Evolutionary conservation across 1,139 yeast genomes (phyloP).

Genomic region (Pichia sp.): DNA sequence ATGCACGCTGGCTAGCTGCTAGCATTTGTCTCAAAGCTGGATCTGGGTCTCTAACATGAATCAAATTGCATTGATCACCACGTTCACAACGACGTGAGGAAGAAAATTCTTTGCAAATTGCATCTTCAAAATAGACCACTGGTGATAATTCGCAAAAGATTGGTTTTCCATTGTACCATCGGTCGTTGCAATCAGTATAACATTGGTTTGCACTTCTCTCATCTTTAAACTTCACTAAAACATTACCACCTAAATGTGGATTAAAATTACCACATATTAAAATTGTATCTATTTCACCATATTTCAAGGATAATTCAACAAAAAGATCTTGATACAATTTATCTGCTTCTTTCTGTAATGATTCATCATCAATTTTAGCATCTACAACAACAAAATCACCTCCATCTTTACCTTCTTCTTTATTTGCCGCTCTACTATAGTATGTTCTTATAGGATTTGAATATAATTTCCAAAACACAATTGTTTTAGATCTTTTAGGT

Average conservation of each 20-base stretch:
- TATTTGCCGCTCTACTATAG: slow-evolving; percentile 3
- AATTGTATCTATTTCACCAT: slow-evolving; percentile 59
- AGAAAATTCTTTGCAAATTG: slow-evolving; percentile 48
- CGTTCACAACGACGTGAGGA: slow-evolving; percentile 46
- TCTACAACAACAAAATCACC: slow-evolving; percentile 10
- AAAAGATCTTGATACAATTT: slow-evolving; percentile 70
- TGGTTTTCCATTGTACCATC: slow-evolving; percentile 82
- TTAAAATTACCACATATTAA: slow-evolving; percentile 81
- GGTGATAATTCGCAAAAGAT: slow-evolving; percentile 79
- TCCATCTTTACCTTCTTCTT: slow-evolving; percentile 4
- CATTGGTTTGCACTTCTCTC: slow-evolving; percentile 59
- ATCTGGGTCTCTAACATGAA: slow-evolving; percentile 67
- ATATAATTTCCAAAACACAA: slow-evolving; percentile 64
- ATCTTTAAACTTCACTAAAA: slow-evolving; percentile 56
- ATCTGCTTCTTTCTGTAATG: slow-evolving; percentile 51
- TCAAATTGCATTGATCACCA: slow-evolving; percentile 80
- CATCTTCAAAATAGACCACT: slow-evolving; percentile 63
- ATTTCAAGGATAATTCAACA: slow-evolving; percentile 53
- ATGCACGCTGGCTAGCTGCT: slow-evolving; percentile 15
- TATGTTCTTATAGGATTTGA: slow-evolving; percentile 46
- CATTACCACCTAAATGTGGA: slow-evolving; percentile 79
- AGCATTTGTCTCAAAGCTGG: slow-evolving; percentile 36
- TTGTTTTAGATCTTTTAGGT: slow-evolving; percentile 63
- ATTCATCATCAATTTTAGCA: slow-evolving; percentile 24
- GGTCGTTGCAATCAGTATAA: slow-evolving; percentile 53